phyloP scores from a whole-genome alignment of 2,329 filamentous ascomycete species.

The Fusarium nelsonii region DNA sequence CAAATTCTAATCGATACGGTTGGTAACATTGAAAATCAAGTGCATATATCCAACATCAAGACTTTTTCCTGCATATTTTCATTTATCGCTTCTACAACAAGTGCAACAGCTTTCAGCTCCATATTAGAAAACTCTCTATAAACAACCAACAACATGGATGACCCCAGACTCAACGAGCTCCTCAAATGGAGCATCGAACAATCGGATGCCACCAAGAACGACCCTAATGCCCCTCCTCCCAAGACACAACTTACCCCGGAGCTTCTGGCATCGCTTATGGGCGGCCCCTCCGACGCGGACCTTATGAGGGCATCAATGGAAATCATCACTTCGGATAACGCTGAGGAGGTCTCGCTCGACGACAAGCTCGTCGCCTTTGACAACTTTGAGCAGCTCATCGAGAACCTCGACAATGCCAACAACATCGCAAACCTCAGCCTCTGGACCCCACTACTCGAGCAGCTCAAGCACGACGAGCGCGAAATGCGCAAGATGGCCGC shows the following conservation, averaged over 20 bases:
- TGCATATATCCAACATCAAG: slow-evolving; percentile 23
- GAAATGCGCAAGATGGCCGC: slow-evolving; percentile 87
- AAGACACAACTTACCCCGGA: slow-evolving; percentile 72
- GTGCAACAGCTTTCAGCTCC: neutral
- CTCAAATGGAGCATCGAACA: slow-evolving; percentile 80
- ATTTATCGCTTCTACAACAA: slow-evolving; percentile 2
- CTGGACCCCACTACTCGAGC: slow-evolving; percentile 83
- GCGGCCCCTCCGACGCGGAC: slow-evolving; percentile 89
- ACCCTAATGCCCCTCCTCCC: slow-evolving; percentile 50
- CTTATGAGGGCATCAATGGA: slow-evolving; percentile 89
- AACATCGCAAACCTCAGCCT: slow-evolving; percentile 83
- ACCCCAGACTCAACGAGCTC: slow-evolving; percentile 77
- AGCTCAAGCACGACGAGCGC: slow-evolving; percentile 74
- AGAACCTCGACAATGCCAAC: slow-evolving; percentile 96
- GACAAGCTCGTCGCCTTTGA: slow-evolving; percentile 88
- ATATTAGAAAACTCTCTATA: neutral
- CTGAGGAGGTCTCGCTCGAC: slow-evolving; percentile 73
- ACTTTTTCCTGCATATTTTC: slow-evolving; percentile 7
- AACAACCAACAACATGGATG: slow-evolving; percentile 55
- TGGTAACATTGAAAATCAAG: slow-evolving; percentile 36
- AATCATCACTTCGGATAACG: slow-evolving; percentile 72
- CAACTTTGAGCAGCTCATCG: slow-evolving; percentile 93
- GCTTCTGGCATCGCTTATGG: slow-evolving; percentile 80
- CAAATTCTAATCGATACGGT: slow-evolving; percentile 45
- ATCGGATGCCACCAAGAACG: slow-evolving; percentile 52